Base-by-base conservation (phyloP, 345 rosid species). In the Stellera chamaejasme region DNA sequence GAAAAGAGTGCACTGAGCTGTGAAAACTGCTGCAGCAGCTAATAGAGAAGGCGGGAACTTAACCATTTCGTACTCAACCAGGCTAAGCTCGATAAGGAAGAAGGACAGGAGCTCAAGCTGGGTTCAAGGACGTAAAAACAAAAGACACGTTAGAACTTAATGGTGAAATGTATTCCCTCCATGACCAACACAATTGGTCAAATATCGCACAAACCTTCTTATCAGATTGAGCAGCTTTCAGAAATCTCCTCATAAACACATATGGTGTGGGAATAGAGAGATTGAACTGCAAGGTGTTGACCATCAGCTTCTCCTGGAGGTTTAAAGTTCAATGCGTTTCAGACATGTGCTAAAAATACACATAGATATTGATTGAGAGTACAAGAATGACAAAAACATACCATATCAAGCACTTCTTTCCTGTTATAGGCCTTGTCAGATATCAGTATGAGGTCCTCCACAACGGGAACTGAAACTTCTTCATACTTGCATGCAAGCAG, bases 401-500 rank as follows among this genome's bases (percentile, higher is more conserved):
- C 99, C 98, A 88, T 89, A 32, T 90, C 96, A 58, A 93, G 83
- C 57, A 93, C 81, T 77, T 93, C 97, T 72, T 69, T 79, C 53
- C 96, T 80, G 60, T 67, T 76, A 72, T 93, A 89, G 26, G 99
- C 99, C 66, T 68, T 84, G 69, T 93, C 99, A 48, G 97, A 84
- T 62, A 93, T 93, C 50, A 89, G 54, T 64, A 89, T 85, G 16
- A 93, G 96, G 72, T 93, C 99, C 59, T 89, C 95, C 4, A 93
- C 92, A 42, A 93, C 95, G 0, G 99, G 99, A 62, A 93, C 96
- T 16, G 90, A 85, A 3, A 93, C 97, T 62, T 94, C 99, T 70
- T 94, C 99, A 39, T 90, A 94, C 59, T 94, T 94, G 84, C 97
- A 94, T 27, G 97, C 99, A 47, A 94, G 90, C 12, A 93, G 85